Evolutionary conservation across 1,284 basidiomycete species (phyloP).

Genomic region (Grifola frondosa): DNA sequence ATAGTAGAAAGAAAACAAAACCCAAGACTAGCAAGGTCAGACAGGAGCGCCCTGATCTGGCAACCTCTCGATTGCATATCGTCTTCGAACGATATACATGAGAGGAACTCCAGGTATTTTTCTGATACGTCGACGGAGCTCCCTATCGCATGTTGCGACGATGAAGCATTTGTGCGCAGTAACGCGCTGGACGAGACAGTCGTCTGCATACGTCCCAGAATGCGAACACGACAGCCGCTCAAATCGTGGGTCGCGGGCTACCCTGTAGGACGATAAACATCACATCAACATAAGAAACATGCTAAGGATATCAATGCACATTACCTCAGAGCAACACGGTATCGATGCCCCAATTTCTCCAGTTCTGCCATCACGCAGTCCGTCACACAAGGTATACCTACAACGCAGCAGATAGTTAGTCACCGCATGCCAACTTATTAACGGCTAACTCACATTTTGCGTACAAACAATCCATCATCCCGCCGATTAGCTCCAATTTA

Average conservation of each 20-base stretch:
- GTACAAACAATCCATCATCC: conserved; percentile 99
- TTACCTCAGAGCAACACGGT: conserved; percentile 90
- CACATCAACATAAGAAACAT: background rate
- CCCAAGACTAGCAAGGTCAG: conserved; percentile 6
- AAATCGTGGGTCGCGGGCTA: conserved; percentile 96
- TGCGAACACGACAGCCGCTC: conserved; percentile 93
- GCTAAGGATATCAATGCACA: conserved; percentile 22
- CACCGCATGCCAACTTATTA: too few relatives aligned
- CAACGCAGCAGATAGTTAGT: too few relatives aligned
- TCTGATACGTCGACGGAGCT: conserved; percentile 87
- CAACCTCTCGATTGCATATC: conserved; percentile 90
- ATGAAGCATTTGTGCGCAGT: conserved; percentile 96
- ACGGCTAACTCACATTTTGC: conserved; percentile 91
- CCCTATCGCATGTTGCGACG: conserved; percentile 97
- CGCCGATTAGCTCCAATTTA: conserved; percentile 93
- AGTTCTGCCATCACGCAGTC: conserved; percentile 98
- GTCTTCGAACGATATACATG: conserved; percentile 91
- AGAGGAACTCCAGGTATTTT: conserved; percentile 94
- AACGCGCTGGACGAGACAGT: conserved; percentile 95
- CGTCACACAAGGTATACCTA: conserved; percentile 97
- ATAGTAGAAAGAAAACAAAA: background rate
- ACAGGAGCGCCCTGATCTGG: conserved; percentile 87
- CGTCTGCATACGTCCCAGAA: conserved; percentile 96
- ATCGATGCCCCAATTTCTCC: conserved; percentile 96
- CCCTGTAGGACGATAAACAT: conserved; percentile 46